Percentiles rank a stretch among this genome's conserved stretches.
Evolutionary conservation across 139 green algal species (phyloP).

Genomic region (Monoraphidium neglectum): DNA sequence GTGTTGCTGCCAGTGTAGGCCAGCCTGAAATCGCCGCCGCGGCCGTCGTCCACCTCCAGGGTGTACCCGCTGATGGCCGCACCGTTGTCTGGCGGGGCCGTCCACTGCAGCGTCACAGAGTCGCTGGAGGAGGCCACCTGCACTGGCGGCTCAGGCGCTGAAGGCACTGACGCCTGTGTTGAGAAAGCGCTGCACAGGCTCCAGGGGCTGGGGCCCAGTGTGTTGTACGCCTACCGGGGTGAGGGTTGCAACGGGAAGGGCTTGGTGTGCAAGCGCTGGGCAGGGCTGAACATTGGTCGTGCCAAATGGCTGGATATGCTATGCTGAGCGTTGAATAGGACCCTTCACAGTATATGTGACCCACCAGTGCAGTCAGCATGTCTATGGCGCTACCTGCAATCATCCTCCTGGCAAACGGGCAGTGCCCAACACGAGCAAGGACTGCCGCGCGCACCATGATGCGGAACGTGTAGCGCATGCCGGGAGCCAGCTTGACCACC

Average conservation of each 20-base stretch:
- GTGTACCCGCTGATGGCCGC: slow-evolving; percentile 54
- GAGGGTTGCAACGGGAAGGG: too few species aligned
- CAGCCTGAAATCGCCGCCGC: slow-evolving; percentile 41
- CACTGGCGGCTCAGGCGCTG: slow-evolving; percentile 35
- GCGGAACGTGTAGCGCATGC: not conserved
- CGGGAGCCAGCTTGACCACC: not conserved
- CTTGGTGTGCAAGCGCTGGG: too few species aligned
- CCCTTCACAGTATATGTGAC: too few species aligned
- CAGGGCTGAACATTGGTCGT: too few species aligned
- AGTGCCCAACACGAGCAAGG: not conserved
- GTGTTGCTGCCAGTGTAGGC: slow-evolving; percentile 33
- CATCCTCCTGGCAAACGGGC: slow-evolving; percentile 24
- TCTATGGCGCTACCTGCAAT: slow-evolving; percentile 53
- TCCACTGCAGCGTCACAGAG: slow-evolving; percentile 45
- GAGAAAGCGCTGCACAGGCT: slow-evolving; percentile 54
- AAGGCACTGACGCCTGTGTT: slow-evolving; percentile 68
- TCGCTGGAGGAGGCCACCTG: slow-evolving; percentile 24
- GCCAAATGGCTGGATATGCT: too few species aligned
- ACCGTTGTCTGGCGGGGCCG: slow-evolving; percentile 51
- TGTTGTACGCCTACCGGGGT: slow-evolving; percentile 50
- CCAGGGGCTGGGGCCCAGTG: slow-evolving; percentile 51
- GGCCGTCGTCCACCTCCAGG: slow-evolving; percentile 71
- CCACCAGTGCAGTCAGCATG: slow-evolving; percentile 45
- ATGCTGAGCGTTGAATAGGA: too few species aligned
- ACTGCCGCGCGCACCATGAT: not conserved